Percentiles rank a stretch among this genome's conserved stretches.
Evolutionary conservation across 2,329 filamentous ascomycete genomes (phyloP).

Genomic region (Arthrobotrys sphaeroides): DNA sequence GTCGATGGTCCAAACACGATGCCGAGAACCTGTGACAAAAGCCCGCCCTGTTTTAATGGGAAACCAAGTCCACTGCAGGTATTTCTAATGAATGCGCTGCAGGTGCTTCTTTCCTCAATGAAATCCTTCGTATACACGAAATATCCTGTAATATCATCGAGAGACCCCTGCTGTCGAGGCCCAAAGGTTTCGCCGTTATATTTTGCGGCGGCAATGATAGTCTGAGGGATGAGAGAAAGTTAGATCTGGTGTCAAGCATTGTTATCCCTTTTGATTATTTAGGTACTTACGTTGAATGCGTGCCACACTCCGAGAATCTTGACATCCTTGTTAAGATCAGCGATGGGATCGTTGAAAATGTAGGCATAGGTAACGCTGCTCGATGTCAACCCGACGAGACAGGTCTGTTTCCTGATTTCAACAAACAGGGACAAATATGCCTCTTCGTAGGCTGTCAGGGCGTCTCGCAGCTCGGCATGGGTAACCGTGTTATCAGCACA

Average conservation of each 20-base stretch:
- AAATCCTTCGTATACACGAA: background rate
- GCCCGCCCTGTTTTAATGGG: background rate
- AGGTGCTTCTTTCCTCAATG: background rate
- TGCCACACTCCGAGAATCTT: background rate
- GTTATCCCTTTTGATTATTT: no score
- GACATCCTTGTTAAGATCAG: background rate
- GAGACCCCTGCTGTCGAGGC: background rate
- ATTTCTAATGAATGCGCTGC: background rate
- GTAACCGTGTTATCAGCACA: background rate
- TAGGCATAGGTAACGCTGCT: background rate
- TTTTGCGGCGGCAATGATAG: background rate
- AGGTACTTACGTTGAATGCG: slow-evolving; percentile 6
- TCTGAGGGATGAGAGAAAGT: background rate
- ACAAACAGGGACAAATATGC: background rate
- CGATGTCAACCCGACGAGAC: background rate
- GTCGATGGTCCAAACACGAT: background rate
- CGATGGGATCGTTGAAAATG: background rate
- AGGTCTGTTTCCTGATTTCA: background rate
- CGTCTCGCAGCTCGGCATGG: background rate
- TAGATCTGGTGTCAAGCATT: background rate
- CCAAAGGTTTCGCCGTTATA: background rate
- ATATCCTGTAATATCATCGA: background rate
- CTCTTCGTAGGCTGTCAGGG: background rate
- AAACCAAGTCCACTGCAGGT: background rate
- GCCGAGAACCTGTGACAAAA: background rate